phyloP scores from a whole-genome alignment of 176 grass and related monocot genomes.

The Cenchrus fungigraminus region DNA sequence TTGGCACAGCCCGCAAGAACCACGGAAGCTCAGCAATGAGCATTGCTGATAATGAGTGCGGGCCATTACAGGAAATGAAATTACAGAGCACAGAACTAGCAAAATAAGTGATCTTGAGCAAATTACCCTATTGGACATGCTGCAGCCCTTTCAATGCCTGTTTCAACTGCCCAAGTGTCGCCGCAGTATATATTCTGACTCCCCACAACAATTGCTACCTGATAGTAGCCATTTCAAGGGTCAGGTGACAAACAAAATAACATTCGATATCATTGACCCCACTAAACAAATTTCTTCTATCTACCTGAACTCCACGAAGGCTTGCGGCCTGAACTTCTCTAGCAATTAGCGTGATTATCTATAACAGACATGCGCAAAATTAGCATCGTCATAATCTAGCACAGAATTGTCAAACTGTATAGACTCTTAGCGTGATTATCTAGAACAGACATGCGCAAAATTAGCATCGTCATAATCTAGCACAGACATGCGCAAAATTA shows the following conservation, averaged over 20 bases:
- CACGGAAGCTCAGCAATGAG: not conserved
- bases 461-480: not conserved
- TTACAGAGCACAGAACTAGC: not conserved
- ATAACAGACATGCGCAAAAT: not conserved
- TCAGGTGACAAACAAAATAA: not conserved
- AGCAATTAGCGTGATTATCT: constrained; percentile 66
- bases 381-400: not conserved
- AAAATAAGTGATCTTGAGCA: not conserved
- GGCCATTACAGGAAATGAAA: not conserved
- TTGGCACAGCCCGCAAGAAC: not conserved
- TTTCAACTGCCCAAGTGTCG: constrained; percentile 57
- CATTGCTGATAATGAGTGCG: not conserved
- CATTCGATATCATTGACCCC: not conserved
- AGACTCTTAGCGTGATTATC: constrained; percentile 50
- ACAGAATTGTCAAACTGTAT: too few species aligned
- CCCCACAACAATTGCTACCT: constrained; percentile 71
- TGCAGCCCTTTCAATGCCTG: constrained; percentile 55
- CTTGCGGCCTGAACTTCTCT: constrained; percentile 59
- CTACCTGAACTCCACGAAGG: constrained; percentile 56
- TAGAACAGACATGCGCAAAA: constrained; percentile 9
- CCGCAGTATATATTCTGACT: constrained; percentile 63
- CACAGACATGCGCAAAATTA: too few species aligned
- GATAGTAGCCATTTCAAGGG: constrained; percentile 18
- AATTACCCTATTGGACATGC: constrained; percentile 63
- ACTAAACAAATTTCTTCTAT: not conserved